Percentiles rank a stretch among this genome's conserved stretches.
phyloP scores from a whole-genome alignment of 306 rosid species.

The Gillenia trifoliata region DNA sequence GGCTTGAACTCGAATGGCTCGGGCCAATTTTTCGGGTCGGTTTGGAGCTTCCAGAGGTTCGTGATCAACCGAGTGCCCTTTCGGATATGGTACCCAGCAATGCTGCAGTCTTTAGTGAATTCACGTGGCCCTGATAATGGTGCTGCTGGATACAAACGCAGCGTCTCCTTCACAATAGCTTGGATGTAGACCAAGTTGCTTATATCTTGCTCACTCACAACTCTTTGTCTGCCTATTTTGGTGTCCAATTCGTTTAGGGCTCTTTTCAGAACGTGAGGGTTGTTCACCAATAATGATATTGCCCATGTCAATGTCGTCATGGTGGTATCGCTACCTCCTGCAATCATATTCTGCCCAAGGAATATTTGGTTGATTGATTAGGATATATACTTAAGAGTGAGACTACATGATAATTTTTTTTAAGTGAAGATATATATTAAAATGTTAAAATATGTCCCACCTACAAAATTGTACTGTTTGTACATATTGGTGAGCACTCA shows the following conservation, averaged over 20 bases:
- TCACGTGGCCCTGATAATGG: constrained; percentile 31
- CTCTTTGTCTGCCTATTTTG: constrained; percentile 16
- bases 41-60: constrained; percentile 18
- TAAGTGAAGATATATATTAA: too few species aligned
- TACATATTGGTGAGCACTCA: too few species aligned
- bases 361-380: background rate
- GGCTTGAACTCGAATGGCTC: constrained; percentile 13
- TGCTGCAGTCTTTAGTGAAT: constrained; percentile 36
- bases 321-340: constrained; percentile 22
- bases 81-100: constrained; percentile 34
- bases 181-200: constrained; percentile 34
- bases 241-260: constrained; percentile 24
- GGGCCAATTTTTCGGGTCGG: constrained; percentile 4
- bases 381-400: background rate
- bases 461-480: too few species aligned
- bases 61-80: background rate
- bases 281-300: constrained; percentile 16
- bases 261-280: background rate
- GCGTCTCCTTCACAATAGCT: constrained; percentile 43
- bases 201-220: constrained; percentile 19
- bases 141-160: constrained; percentile 45
- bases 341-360: constrained; percentile 15
- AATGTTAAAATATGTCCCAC: too few species aligned
- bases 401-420: too few species aligned
- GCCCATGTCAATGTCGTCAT: constrained; percentile 27